Percentiles rank a stretch among this genome's conserved stretches.
Conservation (phyloP, 352 stramenopile species). For the Plasmopara viticola region DNA sequence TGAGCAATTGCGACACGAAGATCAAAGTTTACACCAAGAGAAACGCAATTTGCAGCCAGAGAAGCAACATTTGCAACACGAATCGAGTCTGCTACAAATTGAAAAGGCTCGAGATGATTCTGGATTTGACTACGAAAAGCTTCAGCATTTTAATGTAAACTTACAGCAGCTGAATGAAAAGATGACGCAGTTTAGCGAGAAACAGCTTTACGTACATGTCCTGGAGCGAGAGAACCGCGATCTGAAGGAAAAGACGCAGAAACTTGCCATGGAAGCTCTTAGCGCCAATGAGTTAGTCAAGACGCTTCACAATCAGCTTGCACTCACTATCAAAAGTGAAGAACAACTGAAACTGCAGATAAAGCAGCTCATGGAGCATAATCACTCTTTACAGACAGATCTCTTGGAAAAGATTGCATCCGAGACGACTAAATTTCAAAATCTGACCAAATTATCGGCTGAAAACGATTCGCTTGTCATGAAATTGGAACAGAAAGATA, state of each 20-base stretch:
- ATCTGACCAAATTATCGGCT: slow-evolving; percentile 50
- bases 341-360: slow-evolving; percentile 67
- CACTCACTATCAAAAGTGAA: slow-evolving; percentile 49
- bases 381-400: slow-evolving; percentile 56
- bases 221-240: slow-evolving; percentile 47
- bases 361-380: slow-evolving; percentile 63
- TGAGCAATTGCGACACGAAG: slow-evolving; percentile 36
- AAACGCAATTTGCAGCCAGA: slow-evolving; percentile 29
- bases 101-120: slow-evolving; percentile 18
- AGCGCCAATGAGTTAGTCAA: slow-evolving; percentile 46
- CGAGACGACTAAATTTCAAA: slow-evolving; percentile 60
- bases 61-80: slow-evolving; percentile 31
- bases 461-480: slow-evolving; percentile 55
- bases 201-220: slow-evolving; percentile 32
- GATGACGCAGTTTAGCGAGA: slow-evolving; percentile 29
- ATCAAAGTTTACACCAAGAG: slow-evolving; percentile 25
- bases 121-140: slow-evolving; percentile 18
- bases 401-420: slow-evolving; percentile 59
- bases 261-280: slow-evolving; percentile 51
- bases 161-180: slow-evolving; percentile 29
- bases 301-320: slow-evolving; percentile 46
- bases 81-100: slow-evolving; percentile 19
- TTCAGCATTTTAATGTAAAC: slow-evolving; percentile 36
- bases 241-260: slow-evolving; percentile 58
- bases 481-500: slow-evolving; percentile 42